Evolutionary conservation across 2,329 filamentous ascomycete genomes (phyloP), one percentile per base, ranked within the genome.

Genomic region (Nemania diffusa): DNA sequence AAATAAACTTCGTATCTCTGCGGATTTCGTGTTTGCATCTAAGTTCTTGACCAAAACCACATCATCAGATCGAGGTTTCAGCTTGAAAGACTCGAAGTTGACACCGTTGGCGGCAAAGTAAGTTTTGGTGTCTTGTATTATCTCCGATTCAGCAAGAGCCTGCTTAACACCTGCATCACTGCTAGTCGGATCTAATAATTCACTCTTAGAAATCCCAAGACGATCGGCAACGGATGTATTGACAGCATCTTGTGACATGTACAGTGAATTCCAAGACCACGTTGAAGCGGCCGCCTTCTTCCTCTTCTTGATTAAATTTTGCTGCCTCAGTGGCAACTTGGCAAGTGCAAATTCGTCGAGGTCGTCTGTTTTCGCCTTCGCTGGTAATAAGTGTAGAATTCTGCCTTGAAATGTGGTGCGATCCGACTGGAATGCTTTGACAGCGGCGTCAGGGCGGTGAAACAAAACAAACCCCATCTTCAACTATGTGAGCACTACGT

Each of bases 191-290:
- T 99, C 95, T 52, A 99, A 85, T 64, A 99, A 82, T 74, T 97
- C 94, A 11, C 93, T 90, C 83, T 99, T 99, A 62, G 92, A 91
- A 64, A 99, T 88, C 53, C 95, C 94, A 64, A 99, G 85, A 61
- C 94, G 91, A 76, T 91, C 89, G 55, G 96, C 93, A 68, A 97
- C 89, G 5, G 94, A 97, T 56, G 92, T 90, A 81, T 97, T 94
- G 59, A 99, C 94, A 57, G 96, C 93, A 82, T 99, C 94, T 81
- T 93, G 92, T 80, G 92, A 97, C 92, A 99, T 97, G 80, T 96
- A 99, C n/a, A 99, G 84, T n/a, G 94, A 95, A 83, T 99, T 99
- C 96, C 96, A 99, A 78, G 95, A 97, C 82, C 98, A 98, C 1
- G 88, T 89, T 56, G 87, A 89, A 32, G 90, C 91, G 8, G 92